Evolutionary conservation across 192 early-diverging fungal genomes (phyloP).

Genomic region (Gamsiella multidivaricata): DNA sequence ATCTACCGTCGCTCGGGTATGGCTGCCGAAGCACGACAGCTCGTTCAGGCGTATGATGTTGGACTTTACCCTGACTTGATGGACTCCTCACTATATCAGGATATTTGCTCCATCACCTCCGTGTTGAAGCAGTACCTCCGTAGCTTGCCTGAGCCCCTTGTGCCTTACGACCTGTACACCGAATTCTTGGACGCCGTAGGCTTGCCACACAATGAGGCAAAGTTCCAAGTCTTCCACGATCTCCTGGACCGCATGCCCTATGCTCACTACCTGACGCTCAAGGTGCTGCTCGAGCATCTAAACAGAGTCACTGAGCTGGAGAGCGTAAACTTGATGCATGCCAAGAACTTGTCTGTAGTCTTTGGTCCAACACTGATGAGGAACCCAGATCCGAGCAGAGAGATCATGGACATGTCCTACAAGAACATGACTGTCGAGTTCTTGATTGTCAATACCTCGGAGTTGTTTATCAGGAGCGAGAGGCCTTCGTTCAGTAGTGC

Average conservation of each 20-base stretch:
- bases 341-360: constrained; percentile 93
- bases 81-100: constrained; percentile 67
- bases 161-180: constrained; percentile 76
- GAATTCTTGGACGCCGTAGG: constrained; percentile 71
- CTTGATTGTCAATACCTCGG: constrained; percentile 65
- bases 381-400: constrained; percentile 66
- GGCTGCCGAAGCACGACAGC: constrained; percentile 72
- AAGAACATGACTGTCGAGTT: constrained; percentile 80
- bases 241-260: constrained; percentile 66
- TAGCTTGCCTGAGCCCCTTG: constrained; percentile 76
- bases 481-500: constrained; percentile 11
- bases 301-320: constrained; percentile 70
- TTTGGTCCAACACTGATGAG: constrained; percentile 92
- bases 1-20: constrained; percentile 86
- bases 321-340: constrained; percentile 86
- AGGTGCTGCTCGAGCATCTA: constrained; percentile 71
- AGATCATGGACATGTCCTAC: constrained; percentile 79
- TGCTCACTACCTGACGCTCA: constrained; percentile 71
- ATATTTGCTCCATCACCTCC: constrained; percentile 83
- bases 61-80: constrained; percentile 62
- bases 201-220: constrained; percentile 52
- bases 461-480: constrained; percentile 26
- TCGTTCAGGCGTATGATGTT: constrained; percentile 74
- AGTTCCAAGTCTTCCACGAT: constrained; percentile 59
- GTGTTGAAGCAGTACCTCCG: constrained; percentile 86